Evolutionary conservation across 2,329 filamentous ascomycete genomes (phyloP), one percentile per base, ranked within the genome.

Genomic region (Mariannaea sp.): DNA sequence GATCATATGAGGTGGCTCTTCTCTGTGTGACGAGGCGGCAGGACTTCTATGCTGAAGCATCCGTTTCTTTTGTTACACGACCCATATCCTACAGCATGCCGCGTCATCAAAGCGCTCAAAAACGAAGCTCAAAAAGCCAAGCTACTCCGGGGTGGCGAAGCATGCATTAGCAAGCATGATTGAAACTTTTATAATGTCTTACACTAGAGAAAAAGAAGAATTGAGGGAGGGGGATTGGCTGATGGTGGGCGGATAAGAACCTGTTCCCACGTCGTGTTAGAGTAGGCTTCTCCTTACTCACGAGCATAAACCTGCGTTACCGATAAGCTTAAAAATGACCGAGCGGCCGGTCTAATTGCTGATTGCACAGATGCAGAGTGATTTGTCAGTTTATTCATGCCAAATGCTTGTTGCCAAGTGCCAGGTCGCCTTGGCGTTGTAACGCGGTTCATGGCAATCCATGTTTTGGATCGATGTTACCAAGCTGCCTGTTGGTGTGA

Each of bases 271-370:
- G 6, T n/a, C n/a, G 36, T 8, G 4, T n/a, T 19, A n/a, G 7
- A 8, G 10, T 17, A 39, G 36, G 36, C 5, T 39, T 39, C 36
- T 13, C 14, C 7, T 32, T n/a, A n/a, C n/a, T 7, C 36, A 39
- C 16, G 35, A 36, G 47, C 44, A 43, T 35, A 32, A 46, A 46
- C 51, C 59, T 60, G 64, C 50, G 36, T 45, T 63, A 65, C 58
- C 59, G 40, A 47, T 44, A 65, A 64, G 49, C 60, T 65, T 65
- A 60, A 61, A 45, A 14, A 14, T n/a, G 33, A 26, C 33, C 30
- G 30, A 33, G 30, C 8, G 40, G 24, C 24, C 30, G 27, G 16
- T 19, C 14, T 13, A 13, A 17, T 19, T 16, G 29, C 32, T 22
- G 19, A 35, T 24, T 36, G 29, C n/a, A 42, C 14, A 30, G 14